Percentiles rank a stretch among this genome's conserved stretches.
Evolutionary conservation across 192 early-diverging fungal genomes (phyloP).

Genomic region (Pilaira anomala): DNA sequence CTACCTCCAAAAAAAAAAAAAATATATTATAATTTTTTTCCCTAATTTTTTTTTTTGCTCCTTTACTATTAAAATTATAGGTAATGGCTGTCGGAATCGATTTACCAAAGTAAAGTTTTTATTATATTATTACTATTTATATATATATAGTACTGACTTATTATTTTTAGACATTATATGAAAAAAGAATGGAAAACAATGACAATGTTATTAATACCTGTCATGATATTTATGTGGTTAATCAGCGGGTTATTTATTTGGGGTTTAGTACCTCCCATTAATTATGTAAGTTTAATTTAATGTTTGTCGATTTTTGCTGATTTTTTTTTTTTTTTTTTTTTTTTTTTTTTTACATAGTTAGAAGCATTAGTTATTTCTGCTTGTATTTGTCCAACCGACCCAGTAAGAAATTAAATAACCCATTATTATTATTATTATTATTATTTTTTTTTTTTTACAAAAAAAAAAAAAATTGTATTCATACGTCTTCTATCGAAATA

Average conservation of each 20-base stretch:
- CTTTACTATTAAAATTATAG: conserved; percentile 23
- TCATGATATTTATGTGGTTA: conserved; percentile 82
- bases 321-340: conserved; percentile 12
- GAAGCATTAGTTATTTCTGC: conserved; percentile 77
- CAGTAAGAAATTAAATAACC: conserved; percentile 60
- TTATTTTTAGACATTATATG: conserved; percentile 32
- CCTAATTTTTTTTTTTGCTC: too few species aligned
- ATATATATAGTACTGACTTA: neutral
- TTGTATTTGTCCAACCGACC: conserved; percentile 90
- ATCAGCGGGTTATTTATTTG: conserved; percentile 65
- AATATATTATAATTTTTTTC: too few species aligned
- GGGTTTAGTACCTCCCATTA: conserved; percentile 48
- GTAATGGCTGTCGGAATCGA: conserved; percentile 85
- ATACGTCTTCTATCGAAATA: conserved; percentile 1
- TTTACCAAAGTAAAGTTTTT: conserved; percentile 61
- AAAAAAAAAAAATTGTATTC: neutral
- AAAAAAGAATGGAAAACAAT: conserved; percentile 63
- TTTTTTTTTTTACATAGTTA: conserved; percentile 42
- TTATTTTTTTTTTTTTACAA: neutral
- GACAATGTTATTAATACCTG: conserved; percentile 68
- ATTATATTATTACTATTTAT: neutral
- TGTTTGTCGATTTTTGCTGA: too few species aligned
- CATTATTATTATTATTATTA: neutral
- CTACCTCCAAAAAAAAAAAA: too few species aligned
- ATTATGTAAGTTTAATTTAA: conserved; percentile 44